Evolutionary conservation across 345 rosid genomes (phyloP).

Genomic region (Acer negundo): DNA sequence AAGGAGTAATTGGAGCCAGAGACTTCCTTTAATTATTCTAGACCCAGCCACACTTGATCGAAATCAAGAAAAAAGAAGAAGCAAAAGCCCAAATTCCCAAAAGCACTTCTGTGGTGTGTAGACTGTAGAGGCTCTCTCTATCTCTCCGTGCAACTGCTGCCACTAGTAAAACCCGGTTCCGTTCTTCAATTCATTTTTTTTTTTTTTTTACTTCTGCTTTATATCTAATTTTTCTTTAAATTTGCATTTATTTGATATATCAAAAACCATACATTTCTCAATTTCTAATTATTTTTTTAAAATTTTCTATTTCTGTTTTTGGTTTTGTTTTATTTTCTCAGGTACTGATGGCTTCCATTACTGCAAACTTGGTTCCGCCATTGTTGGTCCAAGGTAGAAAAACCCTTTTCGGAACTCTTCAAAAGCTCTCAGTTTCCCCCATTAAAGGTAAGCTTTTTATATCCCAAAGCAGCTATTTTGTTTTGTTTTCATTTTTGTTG

Average conservation of each 20-base stretch:
- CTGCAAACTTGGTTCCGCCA: slow-evolving; percentile 48
- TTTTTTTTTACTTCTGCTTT: neutral
- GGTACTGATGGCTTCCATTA: slow-evolving; percentile 61
- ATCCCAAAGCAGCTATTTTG: neutral
- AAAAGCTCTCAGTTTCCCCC: slow-evolving; percentile 40
- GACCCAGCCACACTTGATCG: neutral
- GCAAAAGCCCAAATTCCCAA: neutral
- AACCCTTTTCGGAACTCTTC: slow-evolving; percentile 41
- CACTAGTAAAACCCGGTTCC: slow-evolving; percentile 3
- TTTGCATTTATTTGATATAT: neutral
- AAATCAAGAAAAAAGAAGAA: no score
- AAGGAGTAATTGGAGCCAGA: neutral
- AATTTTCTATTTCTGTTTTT: neutral
- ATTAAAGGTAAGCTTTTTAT: slow-evolving; percentile 37
- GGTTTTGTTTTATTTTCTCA: slow-evolving; percentile 1
- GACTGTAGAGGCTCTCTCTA: neutral
- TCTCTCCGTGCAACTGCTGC: neutral
- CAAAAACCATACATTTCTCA: neutral
- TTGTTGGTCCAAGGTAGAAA: slow-evolving; percentile 42
- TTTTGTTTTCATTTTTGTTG: neutral
- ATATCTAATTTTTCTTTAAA: neutral
- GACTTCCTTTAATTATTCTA: neutral
- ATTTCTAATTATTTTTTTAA: neutral
- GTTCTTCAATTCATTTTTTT: neutral
- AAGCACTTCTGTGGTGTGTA: slow-evolving; percentile 1